A percentile compares a stretch with the other conserved stretches of the same genome.
These are phyloP conservation scores for Ceratobasidium sp. DNA, from an alignment of 1,284 basidiomycete genomes.

Conservation along the genomic window DNA sequence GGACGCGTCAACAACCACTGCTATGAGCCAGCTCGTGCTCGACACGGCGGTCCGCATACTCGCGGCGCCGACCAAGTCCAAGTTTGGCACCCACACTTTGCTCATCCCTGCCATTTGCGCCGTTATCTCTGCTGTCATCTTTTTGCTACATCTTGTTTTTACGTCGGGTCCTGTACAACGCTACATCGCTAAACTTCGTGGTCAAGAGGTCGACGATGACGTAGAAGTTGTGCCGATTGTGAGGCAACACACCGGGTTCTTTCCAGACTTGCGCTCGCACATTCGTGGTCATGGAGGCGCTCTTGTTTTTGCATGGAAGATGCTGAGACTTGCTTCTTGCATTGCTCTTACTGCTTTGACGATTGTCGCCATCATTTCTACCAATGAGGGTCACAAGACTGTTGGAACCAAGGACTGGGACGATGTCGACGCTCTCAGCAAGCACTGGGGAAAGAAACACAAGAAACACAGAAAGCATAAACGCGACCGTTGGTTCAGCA, in stretches of 20 bases:
- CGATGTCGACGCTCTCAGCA: constrained; percentile 25
- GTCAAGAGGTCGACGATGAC: background rate
- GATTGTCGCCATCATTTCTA: constrained; percentile 29
- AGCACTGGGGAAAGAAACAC: constrained; percentile 44
- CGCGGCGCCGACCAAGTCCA: constrained; percentile 26
- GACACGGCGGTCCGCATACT: constrained; percentile 19
- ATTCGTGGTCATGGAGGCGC: constrained; percentile 37
- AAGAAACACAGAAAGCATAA: constrained; percentile 32
- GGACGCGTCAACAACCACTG: background rate
- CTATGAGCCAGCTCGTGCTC: constrained; percentile 37
- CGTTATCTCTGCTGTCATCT: background rate
- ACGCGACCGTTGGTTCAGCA: constrained; percentile 37
- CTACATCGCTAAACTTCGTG: constrained; percentile 6
- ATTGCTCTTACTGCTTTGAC: constrained; percentile 37
- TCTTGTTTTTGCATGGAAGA: constrained; percentile 37
- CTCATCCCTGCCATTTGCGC: constrained; percentile 22
- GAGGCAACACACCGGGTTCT: constrained; percentile 32
- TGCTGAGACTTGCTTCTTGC: constrained; percentile 26
- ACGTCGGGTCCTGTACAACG: constrained; percentile 12
- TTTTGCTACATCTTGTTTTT: constrained; percentile 14
- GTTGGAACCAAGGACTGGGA: constrained; percentile 7
- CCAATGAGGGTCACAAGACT: constrained; percentile 28
- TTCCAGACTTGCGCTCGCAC: constrained; percentile 11
- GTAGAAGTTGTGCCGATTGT: background rate
- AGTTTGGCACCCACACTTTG: constrained; percentile 8